Evolutionary conservation across 805 yeast genomes (phyloP).

Genomic region (Kuraishia hungarica): DNA sequence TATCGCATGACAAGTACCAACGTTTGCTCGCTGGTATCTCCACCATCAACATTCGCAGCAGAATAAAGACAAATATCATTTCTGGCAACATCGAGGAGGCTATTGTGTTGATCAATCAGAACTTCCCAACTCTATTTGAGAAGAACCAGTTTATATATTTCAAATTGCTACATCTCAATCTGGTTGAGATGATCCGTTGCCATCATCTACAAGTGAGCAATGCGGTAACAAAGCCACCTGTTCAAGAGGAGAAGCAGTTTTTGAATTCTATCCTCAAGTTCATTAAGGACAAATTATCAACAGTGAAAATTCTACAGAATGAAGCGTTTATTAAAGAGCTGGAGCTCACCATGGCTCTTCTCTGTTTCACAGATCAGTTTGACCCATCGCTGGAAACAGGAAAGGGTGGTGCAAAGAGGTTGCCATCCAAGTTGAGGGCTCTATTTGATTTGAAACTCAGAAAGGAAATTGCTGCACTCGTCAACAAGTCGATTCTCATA

Average conservation of each 20-base stretch:
- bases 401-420: slow-evolving; percentile 20
- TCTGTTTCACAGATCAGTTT: slow-evolving; percentile 37
- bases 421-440: slow-evolving; percentile 47
- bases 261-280: slow-evolving; percentile 46
- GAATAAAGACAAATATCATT: slow-evolving; percentile 43
- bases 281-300: slow-evolving; percentile 43
- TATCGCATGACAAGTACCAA: slow-evolving; percentile 9
- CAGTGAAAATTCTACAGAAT: slow-evolving; percentile 26
- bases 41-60: slow-evolving; percentile 43
- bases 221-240: slow-evolving; percentile 11
- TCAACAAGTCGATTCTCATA: slow-evolving; percentile 57
- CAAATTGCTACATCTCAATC: slow-evolving; percentile 58
- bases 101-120: slow-evolving; percentile 44
- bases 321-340: slow-evolving; percentile 57
- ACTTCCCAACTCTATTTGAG: slow-evolving; percentile 60
- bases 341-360: slow-evolving; percentile 77
- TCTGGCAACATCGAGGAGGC: slow-evolving; percentile 56
- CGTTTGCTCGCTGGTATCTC: slow-evolving; percentile 30
- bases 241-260: slow-evolving; percentile 34
- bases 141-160: slow-evolving; percentile 59
- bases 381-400: slow-evolving; percentile 1
- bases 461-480: slow-evolving; percentile 56
- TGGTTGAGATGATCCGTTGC: slow-evolving; percentile 73
- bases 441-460: slow-evolving; percentile 56
- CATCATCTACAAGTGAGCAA: slow-evolving; percentile 24